These are phyloP conservation scores for Canna indica DNA, from an alignment of 176 grass and related monocot species.

Conservation along the genomic window DNA sequence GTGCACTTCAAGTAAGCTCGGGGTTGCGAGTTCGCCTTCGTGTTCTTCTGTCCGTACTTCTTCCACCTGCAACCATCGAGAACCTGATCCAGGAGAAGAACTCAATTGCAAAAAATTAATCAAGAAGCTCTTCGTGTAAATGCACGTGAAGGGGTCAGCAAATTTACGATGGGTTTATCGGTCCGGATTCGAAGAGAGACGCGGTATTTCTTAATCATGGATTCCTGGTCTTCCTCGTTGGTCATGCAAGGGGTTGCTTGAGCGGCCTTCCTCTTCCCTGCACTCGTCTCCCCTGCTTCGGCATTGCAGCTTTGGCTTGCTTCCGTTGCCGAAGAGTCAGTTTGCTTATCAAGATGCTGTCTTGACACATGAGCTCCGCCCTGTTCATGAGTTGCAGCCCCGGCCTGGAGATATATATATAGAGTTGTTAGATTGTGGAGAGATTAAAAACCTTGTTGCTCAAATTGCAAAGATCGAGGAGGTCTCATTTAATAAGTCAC, in stretches of 20 bases:
- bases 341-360: too few species aligned
- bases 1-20: constrained; percentile 94
- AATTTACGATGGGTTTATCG: constrained; percentile 62
- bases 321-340: constrained; percentile 26
- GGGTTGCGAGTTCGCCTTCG: constrained; percentile 79
- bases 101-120: neutral
- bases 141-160: neutral
- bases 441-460: too few species aligned
- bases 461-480: too few species aligned
- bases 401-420: too few species aligned
- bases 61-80: constrained; percentile 87
- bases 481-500: too few species aligned
- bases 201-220: constrained; percentile 74
- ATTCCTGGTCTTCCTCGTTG: constrained; percentile 42
- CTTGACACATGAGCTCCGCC: too few species aligned
- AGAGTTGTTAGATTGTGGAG: too few species aligned
- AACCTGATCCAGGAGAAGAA: constrained; percentile 31
- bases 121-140: neutral
- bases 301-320: constrained; percentile 30
- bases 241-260: constrained; percentile 32
- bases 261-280: neutral
- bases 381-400: too few species aligned
- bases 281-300: neutral
- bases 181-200: constrained; percentile 81
- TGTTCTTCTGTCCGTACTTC: constrained; percentile 94